Base-by-base conservation (phyloP, 352 stramenopile genomes). In the Pythium aquatile region DNA sequence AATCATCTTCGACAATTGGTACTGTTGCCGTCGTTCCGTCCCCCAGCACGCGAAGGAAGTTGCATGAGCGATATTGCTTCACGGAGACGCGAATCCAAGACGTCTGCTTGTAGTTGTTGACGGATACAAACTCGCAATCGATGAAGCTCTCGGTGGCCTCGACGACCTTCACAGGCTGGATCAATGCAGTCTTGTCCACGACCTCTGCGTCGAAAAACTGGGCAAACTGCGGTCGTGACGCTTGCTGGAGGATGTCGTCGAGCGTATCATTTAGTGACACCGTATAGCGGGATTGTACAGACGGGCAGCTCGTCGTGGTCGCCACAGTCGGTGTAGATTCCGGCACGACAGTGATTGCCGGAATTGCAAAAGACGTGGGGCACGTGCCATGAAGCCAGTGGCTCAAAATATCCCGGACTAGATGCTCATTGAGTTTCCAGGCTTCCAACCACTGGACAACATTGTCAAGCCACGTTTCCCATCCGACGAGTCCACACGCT, bases 361-460 rank as follows among this genome's bases (percentile, higher is more conserved):
- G 48, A 1, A 83, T 67, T 0, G 62, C 70, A 0, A 69, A 88
- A 1, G 73, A 64, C 0, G 72, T 89, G 2, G 73, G 67, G 29
- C 84, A 93, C 1, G 75, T 71, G 7, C 78, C 78, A 37, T 87
- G 65, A 20, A 89, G 33, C 84, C 84, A 93, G 58, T 91, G 81
- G 0, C 84, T 78, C 0, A 89, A 54, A 5, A 91, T 78, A 29
- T 93, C 81, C 5, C 80, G 77, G 5, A 77, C 24, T 1, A 89
- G 37, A 20, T 90, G 64, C 10, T 91, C 84, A 26, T 83, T 87
- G 0, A 14, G 51, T 16, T 63, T 71, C 84, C 80, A 91, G n/a
- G 56, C 57, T 2, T 70, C 46, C 0, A 93, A 61, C 84, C 84
- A 93, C 37, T 77, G 59, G 13, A 79, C 58, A 1, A 91, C 73